Conservation (phyloP, 805 yeast genomes). For the Candida hispaniensis region DNA sequence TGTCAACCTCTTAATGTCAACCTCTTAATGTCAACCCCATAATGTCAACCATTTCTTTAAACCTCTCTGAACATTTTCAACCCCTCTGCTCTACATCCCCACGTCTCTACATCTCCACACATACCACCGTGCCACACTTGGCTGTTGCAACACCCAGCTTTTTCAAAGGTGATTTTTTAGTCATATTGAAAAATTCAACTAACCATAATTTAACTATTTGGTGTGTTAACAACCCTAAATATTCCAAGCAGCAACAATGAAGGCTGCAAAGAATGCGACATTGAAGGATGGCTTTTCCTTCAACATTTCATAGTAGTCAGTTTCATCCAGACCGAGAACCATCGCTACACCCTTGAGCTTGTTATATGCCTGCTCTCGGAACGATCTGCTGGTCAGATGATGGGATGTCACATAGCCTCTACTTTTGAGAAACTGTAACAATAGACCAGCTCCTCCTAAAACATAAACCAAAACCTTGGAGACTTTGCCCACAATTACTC, state of each 20-base stretch:
- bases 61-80: too few species aligned
- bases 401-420: conserved; percentile 34
- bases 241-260: conserved; percentile 13
- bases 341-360: conserved; percentile 16
- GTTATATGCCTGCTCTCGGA: conserved; percentile 9
- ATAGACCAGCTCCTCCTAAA: conserved; percentile 36
- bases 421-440: conserved; percentile 44
- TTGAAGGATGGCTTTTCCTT: conserved; percentile 19
- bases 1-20: too few species aligned
- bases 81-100: too few species aligned
- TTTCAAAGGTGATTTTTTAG: conserved; percentile 13
- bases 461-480: conserved; percentile 43
- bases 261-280: conserved; percentile 4
- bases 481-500: conserved; percentile 51
- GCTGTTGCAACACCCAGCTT: conserved; percentile 13
- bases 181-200: too few species aligned
- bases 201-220: too few species aligned
- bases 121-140: conserved; percentile 6
- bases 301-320: conserved; percentile 19
- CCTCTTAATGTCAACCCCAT: too few species aligned
- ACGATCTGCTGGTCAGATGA: conserved; percentile 16
- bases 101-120: neutral
- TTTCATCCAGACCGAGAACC: conserved; percentile 16
- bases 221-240: neutral
- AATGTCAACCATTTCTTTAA: too few species aligned